Evolutionary conservation across 345 rosid genomes (phyloP), one percentile per base, ranked within the genome.

Genomic region (Microthlaspi erraticum): DNA sequence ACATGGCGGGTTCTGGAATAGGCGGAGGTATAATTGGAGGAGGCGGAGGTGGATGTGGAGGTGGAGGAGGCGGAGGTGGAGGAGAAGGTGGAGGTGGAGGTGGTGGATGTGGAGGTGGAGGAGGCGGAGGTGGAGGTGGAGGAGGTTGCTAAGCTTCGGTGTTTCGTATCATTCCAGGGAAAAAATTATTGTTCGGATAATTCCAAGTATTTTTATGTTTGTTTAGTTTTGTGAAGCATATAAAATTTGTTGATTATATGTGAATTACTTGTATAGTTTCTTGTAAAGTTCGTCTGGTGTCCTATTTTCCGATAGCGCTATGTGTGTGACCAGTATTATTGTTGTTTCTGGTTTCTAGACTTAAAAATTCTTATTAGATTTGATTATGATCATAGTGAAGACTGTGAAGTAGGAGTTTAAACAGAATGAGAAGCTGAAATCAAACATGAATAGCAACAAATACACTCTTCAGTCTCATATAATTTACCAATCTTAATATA

Each of bases 121-220:
- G 73, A 0, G 64, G 77, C 0, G 43, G 71, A 0, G 71, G 71
- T 8, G 60, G 29, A 0, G 23, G 50, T 5, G 51, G 58, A 5
- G 45, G 68, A 26, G 64, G 70, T 26, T 72, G 56, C 13, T 64
- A 64, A 72, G 32, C 39, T 23, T 23, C 26, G 60, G 48, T 29
- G 39, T 38, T 38, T 59, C 7, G 8, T 38, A 59, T 12, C 23
- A 16, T 17, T 8, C 16, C 31, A 38, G 20, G 12, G 18, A 12
- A 23, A 23, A 20, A 7, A 4, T 13, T 19, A 20, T 23, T 17
- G 44, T 20, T 42, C 2, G 8, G 10, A 59, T 46, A 38, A 16
- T 26, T 58, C 10, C 4, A 20, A 23, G 5, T 4, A n/a, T 19
- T 16, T 13, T 0, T 33, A n/a, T 55, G 31, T 19, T 2, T 43